phyloP scores from a whole-genome alignment of 768 basidiomycete genomes.

The Daedaleopsis nitida region DNA sequence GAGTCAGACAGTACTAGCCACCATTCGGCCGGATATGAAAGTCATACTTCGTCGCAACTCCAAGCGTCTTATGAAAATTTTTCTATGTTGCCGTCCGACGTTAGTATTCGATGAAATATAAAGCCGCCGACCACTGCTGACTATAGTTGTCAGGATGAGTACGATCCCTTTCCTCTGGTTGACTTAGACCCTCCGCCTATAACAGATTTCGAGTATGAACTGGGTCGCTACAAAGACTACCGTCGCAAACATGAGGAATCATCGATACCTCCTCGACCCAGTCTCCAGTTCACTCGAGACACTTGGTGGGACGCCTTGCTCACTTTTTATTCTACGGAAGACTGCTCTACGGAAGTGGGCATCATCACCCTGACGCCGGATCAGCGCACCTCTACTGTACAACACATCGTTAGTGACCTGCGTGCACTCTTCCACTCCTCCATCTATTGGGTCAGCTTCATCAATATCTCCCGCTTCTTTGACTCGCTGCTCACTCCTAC shows the following conservation, averaged over 20 bases:
- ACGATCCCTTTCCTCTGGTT: slow-evolving; percentile 13
- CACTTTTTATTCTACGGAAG: slow-evolving; percentile 43
- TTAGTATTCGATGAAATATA: slow-evolving; percentile 54
- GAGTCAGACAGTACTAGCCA: slow-evolving; percentile 25
- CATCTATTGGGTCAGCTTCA: slow-evolving; percentile 72
- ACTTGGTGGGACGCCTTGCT: slow-evolving; percentile 84
- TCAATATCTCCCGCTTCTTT: slow-evolving; percentile 71
- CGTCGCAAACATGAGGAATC: too few species aligned
- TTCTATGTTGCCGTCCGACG: slow-evolving; percentile 39
- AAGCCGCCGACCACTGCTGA: not conserved
- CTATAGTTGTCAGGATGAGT: not conserved
- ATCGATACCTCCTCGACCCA: slow-evolving; percentile 46
- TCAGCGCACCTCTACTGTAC: slow-evolving; percentile 48
- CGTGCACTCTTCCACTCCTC: slow-evolving; percentile 66
- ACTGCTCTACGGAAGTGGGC: not conserved
- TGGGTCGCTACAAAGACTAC: not conserved
- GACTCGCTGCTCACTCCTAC: slow-evolving; percentile 53
- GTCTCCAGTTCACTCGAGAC: slow-evolving; percentile 65
- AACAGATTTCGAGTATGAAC: not conserved
- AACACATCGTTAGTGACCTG: slow-evolving; percentile 53
- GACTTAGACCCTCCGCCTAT: not conserved
- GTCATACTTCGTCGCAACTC: slow-evolving; percentile 52
- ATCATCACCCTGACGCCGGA: slow-evolving; percentile 1
- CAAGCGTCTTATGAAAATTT: slow-evolving; percentile 49
- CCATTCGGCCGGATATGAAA: slow-evolving; percentile 78